A percentile compares a stretch with the other conserved stretches of the same genome.
These are phyloP conservation scores for Eucalyptus rudis DNA, from an alignment of 345 rosid species.

Conservation along the genomic window DNA sequence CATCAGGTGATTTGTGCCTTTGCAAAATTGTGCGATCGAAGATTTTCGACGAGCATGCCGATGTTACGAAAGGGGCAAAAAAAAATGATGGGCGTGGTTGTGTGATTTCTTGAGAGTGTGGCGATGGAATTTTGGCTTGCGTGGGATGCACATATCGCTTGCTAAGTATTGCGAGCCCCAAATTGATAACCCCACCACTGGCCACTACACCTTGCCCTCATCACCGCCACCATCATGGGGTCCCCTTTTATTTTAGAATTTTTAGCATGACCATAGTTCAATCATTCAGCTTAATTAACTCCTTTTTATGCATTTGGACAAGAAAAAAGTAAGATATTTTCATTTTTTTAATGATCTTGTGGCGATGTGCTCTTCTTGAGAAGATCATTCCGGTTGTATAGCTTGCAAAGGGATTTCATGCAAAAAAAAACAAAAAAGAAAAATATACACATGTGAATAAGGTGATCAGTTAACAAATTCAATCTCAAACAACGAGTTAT, in stretches of 20 bases:
- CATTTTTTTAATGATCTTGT: neutral
- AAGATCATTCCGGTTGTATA: neutral
- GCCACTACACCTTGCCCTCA: neutral
- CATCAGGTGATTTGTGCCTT: fast-evolving
- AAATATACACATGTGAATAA: neutral
- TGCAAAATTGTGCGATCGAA: neutral
- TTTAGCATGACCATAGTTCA: neutral
- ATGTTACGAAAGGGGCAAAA: neutral
- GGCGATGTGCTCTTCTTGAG: neutral
- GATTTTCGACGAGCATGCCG: neutral
- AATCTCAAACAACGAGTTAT: neutral
- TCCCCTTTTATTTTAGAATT: neutral
- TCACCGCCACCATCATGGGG: neutral
- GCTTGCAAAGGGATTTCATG: neutral
- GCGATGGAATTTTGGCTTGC: neutral
- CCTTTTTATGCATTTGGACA: neutral
- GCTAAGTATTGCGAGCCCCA: neutral
- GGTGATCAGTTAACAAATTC: neutral
- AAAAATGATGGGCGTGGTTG: neutral
- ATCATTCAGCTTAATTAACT: neutral
- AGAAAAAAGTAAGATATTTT: neutral
- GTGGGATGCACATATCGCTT: neutral
- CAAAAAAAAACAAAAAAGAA: neutral
- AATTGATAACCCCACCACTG: neutral
- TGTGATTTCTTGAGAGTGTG: neutral